These are phyloP conservation scores for Chamaenerion angustifolium DNA, from an alignment of 345 rosid genomes.

Conservation along the genomic window DNA sequence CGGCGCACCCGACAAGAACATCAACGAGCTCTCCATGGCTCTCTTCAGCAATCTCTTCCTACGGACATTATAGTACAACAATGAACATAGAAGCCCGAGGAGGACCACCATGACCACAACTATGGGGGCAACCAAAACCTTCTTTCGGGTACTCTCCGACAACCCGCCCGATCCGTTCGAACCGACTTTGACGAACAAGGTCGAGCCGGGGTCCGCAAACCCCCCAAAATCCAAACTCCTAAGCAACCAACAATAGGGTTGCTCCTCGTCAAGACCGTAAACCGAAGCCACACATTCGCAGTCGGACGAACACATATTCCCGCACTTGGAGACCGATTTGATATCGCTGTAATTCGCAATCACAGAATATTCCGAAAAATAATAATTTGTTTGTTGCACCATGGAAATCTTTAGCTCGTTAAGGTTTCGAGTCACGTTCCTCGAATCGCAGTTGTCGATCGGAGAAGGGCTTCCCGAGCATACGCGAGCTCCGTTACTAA, in stretches of 20 bases:
- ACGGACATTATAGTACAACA: slow-evolving; percentile 51
- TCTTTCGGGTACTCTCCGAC: slow-evolving; percentile 12
- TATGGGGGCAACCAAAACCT: slow-evolving; percentile 48
- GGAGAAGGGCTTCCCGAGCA: slow-evolving; percentile 42
- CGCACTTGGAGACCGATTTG: slow-evolving; percentile 39
- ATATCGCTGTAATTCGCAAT: slow-evolving; percentile 58
- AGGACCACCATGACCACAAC: slow-evolving; percentile 48
- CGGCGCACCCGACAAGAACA: slow-evolving; percentile 52
- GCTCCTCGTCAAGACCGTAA: slow-evolving; percentile 76
- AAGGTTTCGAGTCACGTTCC: slow-evolving; percentile 17
- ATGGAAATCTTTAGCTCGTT: slow-evolving; percentile 31
- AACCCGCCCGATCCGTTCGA: slow-evolving; percentile 21
- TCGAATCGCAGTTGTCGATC: slow-evolving; percentile 27
- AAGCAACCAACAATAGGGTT: slow-evolving; percentile 79
- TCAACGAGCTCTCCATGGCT: slow-evolving; percentile 33
- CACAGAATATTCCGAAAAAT: slow-evolving; percentile 48
- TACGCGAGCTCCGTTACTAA: slow-evolving; percentile 3
- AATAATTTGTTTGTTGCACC: slow-evolving; percentile 68
- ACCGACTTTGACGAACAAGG: slow-evolving; percentile 54
- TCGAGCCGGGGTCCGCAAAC: slow-evolving; percentile 60
- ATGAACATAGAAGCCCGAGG: slow-evolving; percentile 44
- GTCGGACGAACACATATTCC: slow-evolving; percentile 58
- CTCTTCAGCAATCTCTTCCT: slow-evolving; percentile 37
- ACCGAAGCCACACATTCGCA: slow-evolving; percentile 86
- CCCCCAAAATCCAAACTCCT: slow-evolving; percentile 69